Evolutionary conservation across 352 stramenopile genomes (phyloP), one percentile per base, ranked within the genome.

Genomic region (Plasmopara halstedii): DNA sequence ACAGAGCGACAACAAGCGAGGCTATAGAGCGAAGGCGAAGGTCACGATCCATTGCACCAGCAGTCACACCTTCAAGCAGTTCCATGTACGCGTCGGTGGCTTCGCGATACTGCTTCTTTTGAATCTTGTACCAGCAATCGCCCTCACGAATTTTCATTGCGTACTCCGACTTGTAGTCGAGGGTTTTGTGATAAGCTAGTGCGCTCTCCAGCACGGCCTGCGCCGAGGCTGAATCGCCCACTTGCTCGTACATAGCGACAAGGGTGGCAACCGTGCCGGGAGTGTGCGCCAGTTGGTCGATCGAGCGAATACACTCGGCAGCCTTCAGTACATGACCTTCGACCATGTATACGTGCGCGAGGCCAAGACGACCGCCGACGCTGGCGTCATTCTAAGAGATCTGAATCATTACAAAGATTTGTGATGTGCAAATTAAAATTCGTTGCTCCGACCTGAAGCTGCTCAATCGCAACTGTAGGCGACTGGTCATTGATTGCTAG

Each of bases 231-330:
- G 67, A 56, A 44, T 90, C 62, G 18, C 70, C 68, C 6, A 68
- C 71, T 4, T 75, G 66, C 40, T 92, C 75, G 53, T 86, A 88
- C 23, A 92, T 55, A 13, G 64, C 63, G 18, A 92, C 73, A 20
- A 92, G 64, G 10, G 80, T 92, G 15, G 80, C 80, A n/a, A 92
- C 80, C 0, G 77, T 89, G 23, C 77, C 80, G 1, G 80, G 72
- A 9, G 72, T 74, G 49, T 89, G 62, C 17, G 68, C 69, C 35
- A 92, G 59, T 37, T 68, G 36, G 23, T 76, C 45, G 45, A 92
- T 87, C 15, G 72, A 83, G 39, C 60, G 62, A 48, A 89, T 64
- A 20, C 62, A 73, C 22, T 80, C 62, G 14, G 73, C 76, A 22
- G 80, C 77, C 54, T 82, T 67, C 8, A 59, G 35, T 10, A 65